Evolutionary conservation across 2,329 filamentous ascomycete species (phyloP), one percentile per base, ranked within the genome.

Genomic region (Diaporthe ampelina): DNA sequence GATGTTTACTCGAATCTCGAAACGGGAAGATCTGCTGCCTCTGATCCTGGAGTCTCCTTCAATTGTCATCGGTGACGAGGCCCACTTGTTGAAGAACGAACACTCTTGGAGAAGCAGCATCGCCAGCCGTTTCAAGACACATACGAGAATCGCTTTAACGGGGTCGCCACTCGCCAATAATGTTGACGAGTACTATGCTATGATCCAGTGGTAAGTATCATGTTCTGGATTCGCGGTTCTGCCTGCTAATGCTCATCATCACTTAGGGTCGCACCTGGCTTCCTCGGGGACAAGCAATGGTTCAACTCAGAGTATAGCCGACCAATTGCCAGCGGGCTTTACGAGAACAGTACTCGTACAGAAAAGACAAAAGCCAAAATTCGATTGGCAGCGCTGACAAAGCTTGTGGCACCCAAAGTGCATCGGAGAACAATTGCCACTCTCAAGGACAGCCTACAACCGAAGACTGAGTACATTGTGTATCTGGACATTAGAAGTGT

Each of bases 151-250:
- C 77, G 95, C 95, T 8, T 86, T 98, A 76, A 97, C 95, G 0
- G 95, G 95, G 0, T 96, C 95, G 0, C 95, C 95, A 0, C 85
- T 98, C 69, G 92, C 94, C 6, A 98, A 98, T 80, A 94, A 94
- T 69, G 91, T 98, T 0, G 85, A 89, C 37, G 95, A 98, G 78
- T 97, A 97, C 79, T 95, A 92, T 79, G 85, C 91, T n/a, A 94
- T 97, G 90, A 93, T 98, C 74, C 90, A 95, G 76, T 98, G 95
- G 61, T 65, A 65, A 24, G 61, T 24, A 3, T 35, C 24, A 4
- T 24, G 8, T 4, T 24, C 11, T n/a, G 17, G 24, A 65, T 15
- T 24, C n/a, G 17, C 13, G 19, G 43, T 26, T 26, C 19, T 11
- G 19, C 19, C 19, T 24, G 19, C 19, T 48, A 24, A 65, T 65